Evolutionary conservation across 139 green algal genomes (phyloP), one percentile per base, ranked within the genome.

Genomic region (Diplosphaera chodatii): DNA sequence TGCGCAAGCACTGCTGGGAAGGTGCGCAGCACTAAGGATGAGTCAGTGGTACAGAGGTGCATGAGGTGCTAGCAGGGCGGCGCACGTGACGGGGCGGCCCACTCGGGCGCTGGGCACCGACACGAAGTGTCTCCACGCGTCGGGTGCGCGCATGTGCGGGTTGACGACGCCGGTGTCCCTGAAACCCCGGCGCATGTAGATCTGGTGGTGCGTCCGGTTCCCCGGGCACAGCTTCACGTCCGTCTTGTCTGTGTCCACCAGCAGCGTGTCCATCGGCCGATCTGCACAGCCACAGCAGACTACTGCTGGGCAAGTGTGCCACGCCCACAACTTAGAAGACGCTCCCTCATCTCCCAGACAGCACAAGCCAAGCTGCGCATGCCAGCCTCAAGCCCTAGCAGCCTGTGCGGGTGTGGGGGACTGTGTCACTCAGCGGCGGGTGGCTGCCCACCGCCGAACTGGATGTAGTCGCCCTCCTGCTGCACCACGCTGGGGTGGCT

Each of bases 401-500:
- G n/a, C n/a, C n/a, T n/a, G n/a, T n/a, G n/a, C n/a, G n/a, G n/a
- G n/a, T n/a, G n/a, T n/a, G n/a, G n/a, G n/a, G n/a, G n/a, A n/a
- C n/a, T n/a, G n/a, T n/a, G n/a, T n/a, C n/a, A n/a, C n/a, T n/a
- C n/a, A n/a, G n/a, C n/a, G n/a, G n/a, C n/a, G n/a, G n/a, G n/a
- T n/a, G n/a, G n/a, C 1, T 5, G 23, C 71, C 27, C 40, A 70
- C 71, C 28, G 59, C 73, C 69, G 68, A 86, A 82, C n/a, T 40
- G 21, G 8, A 80, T 29, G 25, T 72, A 77, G 66, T 85, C 55
- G 6, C 59, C 67, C 21, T 79, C 28, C 30, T 85, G 55, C 29
- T 82, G 28, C 25, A 3, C 4, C 18, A 86, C 40, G 0, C 67
- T 32, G 10, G 80, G 80, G 10, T 55, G 41, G 18, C 62, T 31